Evolutionary conservation across 2,329 filamentous ascomycete genomes (phyloP).

Genomic region (Akanthomyces uredinophilus): DNA sequence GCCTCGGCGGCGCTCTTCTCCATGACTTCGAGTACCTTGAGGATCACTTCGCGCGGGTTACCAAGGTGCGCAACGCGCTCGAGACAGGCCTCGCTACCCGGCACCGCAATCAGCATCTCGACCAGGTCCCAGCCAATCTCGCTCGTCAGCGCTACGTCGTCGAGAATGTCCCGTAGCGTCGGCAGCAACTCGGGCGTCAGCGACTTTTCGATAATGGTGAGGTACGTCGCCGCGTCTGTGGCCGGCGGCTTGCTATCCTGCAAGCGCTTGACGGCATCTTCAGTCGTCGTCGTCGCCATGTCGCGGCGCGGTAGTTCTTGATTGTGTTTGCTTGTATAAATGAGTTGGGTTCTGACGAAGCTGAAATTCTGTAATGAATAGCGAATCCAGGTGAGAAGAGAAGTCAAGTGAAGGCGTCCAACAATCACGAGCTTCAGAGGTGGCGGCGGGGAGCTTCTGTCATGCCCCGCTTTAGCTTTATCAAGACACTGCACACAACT

Average conservation of each 20-base stretch:
- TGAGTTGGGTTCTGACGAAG: background rate
- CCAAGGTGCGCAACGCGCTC: slow-evolving; percentile 70
- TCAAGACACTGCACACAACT: background rate
- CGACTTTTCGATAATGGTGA: slow-evolving; percentile 72
- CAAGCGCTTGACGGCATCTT: slow-evolving; percentile 41
- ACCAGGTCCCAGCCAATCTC: slow-evolving; percentile 84
- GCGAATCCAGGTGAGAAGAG: background rate
- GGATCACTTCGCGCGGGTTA: slow-evolving; percentile 75
- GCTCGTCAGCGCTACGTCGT: slow-evolving; percentile 62
- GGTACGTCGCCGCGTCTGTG: slow-evolving; percentile 67
- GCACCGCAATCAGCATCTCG: slow-evolving; percentile 63
- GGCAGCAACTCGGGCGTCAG: slow-evolving; percentile 63
- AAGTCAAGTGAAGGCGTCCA: background rate
- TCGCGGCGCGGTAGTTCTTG: background rate
- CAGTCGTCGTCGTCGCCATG: slow-evolving; percentile 31
- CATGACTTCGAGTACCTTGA: slow-evolving; percentile 72
- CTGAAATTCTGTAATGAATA: background rate
- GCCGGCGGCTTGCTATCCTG: slow-evolving; percentile 45
- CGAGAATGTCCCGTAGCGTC: slow-evolving; percentile 61
- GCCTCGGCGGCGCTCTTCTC: slow-evolving; percentile 45
- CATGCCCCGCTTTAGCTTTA: slow-evolving; percentile 10
- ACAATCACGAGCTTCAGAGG: background rate
- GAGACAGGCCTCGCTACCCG: slow-evolving; percentile 65
- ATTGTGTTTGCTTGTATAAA: background rate
- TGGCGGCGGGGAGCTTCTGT: background rate